These are phyloP conservation scores for Ambrosia artemisiifolia DNA, from an alignment of 129 eudicot genomes.

Conservation along the genomic window DNA sequence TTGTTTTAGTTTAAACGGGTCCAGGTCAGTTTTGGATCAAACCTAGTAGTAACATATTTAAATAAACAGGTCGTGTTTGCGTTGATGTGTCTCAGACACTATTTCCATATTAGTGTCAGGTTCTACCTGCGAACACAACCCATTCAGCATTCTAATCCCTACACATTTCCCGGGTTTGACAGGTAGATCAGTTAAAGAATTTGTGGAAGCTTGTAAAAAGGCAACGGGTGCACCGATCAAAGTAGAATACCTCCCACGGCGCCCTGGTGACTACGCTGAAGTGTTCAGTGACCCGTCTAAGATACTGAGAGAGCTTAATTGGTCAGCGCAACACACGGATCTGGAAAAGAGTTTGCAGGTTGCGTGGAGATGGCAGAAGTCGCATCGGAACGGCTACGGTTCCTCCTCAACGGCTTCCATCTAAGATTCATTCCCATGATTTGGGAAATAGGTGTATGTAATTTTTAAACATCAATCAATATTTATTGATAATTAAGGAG, in stretches of 20 bases:
- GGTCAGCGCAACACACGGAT: conserved; percentile 62
- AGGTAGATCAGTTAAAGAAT: conserved; percentile 89
- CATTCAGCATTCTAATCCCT: too few species aligned
- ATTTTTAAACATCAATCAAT: conserved; percentile 11
- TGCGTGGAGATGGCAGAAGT: conserved; percentile 92
- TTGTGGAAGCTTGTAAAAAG: conserved; percentile 88
- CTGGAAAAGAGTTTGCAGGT: conserved; percentile 66
- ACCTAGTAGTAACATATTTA: not conserved
- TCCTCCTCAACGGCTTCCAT: conserved; percentile 20
- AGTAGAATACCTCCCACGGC: conserved; percentile 62
- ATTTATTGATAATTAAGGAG: not conserved
- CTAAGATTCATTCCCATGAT: not conserved
- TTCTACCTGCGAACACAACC: too few species aligned
- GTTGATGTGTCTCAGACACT: not conserved
- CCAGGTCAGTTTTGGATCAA: too few species aligned
- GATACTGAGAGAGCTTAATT: conserved; percentile 59
- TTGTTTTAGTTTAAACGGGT: too few species aligned
- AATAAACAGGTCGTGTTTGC: not conserved
- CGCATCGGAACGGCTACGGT: conserved; percentile 44
- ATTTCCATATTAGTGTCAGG: too few species aligned
- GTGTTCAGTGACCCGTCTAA: conserved; percentile 81
- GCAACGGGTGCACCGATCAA: conserved; percentile 76
- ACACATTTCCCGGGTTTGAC: not conserved
- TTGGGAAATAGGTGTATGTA: conserved; percentile 1
- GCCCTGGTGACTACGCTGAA: conserved; percentile 91